A percentile compares a stretch with the other conserved stretches of the same genome.
These are phyloP conservation scores for Nicotiana tomentosiformis DNA, from an alignment of 257 asterid genomes.

Conservation along the genomic window DNA sequence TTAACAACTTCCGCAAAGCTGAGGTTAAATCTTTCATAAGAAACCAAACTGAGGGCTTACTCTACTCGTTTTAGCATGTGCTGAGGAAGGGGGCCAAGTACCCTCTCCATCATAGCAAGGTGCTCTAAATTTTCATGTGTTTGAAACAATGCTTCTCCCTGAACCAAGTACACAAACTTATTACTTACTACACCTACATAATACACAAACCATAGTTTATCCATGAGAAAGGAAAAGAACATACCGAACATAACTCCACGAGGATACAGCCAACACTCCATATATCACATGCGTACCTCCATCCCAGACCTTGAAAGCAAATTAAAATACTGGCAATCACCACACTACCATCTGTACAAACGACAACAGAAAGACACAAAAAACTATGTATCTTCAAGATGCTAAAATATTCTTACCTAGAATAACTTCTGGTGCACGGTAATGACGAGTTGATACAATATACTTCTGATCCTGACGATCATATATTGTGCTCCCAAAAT, in stretches of 20 bases:
- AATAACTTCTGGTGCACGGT: conserved; percentile 93
- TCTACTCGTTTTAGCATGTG: conserved; percentile 71
- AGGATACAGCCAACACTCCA: conserved; percentile 95
- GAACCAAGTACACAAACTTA: not conserved
- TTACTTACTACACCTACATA: too few relatives aligned
- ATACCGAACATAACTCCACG: conserved; percentile 89
- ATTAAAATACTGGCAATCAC: not conserved
- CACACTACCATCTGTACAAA: too few relatives aligned
- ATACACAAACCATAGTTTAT: not conserved
- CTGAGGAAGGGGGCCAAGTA: conserved; percentile 72
- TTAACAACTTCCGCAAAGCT: not conserved
- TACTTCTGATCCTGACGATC: conserved; percentile 61
- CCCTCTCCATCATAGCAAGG: conserved; percentile 97
- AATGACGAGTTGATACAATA: conserved; percentile 80
- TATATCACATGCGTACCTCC: conserved; percentile 84
- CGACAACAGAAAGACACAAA: too few relatives aligned
- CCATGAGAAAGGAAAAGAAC: not conserved
- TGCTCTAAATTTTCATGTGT: conserved; percentile 91
- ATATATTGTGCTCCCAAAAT: conserved; percentile 87
- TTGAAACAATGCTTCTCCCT: conserved; percentile 91
- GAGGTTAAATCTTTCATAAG: too few relatives aligned
- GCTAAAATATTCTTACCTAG: conserved; percentile 35
- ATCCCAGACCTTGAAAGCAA: conserved; percentile 54
- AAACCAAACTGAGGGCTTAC: conserved; percentile 29
- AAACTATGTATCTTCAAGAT: too few relatives aligned